Base-by-base conservation (phyloP, 2,329 filamentous ascomycete genomes). In the Cladophialophora carrionii region DNA sequence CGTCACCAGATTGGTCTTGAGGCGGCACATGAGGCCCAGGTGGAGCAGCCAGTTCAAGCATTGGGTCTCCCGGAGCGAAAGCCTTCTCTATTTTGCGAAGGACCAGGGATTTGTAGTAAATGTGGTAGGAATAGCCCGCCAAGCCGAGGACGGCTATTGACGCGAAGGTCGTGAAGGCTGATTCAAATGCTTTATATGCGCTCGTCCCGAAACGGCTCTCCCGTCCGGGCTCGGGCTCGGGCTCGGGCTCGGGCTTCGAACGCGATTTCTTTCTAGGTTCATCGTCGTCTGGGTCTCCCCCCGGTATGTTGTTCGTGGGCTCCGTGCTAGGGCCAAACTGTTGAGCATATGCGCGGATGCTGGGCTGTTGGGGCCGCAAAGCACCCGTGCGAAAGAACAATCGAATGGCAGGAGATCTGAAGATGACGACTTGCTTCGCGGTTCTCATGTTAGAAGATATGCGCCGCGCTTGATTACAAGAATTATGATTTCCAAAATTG, bases 61-160 rank as follows among this genome's bases (percentile, higher is more conserved):
- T 92, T 0, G 92, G 93, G 75, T 99, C 95, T 10, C 95, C 95
- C 1, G 93, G 92, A 64, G 90, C 84, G 77, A 99, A 99, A 26
- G 95, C 95, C 72, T 90, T 89, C 70, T 90, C 87, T 83, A 99
- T 98, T 79, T 99, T 99, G 70, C 88, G 81, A n/a, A 98, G 81
- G 31, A 98, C 92, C 62, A 96, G 79, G 78, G 88, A 84, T 80
- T 99, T 99, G 85, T 99, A 98, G 75, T 85, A 87, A 72, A 85
- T 87, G 76, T 95, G 90, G 75, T 95, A 96, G 55, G 84, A 83
- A 76, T 91, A 94, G 26, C 89, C 91, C 6, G 90, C 90, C 26
- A 84, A 80, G 71, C 88, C 90, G 34, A 94, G 79, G 17, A 94
- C 86, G 10, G 88, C 71, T 62, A 94, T 89, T 24, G 89, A 91